Base-by-base conservation (phyloP, 129 eudicot genomes). In the Chrysanthemum lavandulifolium region DNA sequence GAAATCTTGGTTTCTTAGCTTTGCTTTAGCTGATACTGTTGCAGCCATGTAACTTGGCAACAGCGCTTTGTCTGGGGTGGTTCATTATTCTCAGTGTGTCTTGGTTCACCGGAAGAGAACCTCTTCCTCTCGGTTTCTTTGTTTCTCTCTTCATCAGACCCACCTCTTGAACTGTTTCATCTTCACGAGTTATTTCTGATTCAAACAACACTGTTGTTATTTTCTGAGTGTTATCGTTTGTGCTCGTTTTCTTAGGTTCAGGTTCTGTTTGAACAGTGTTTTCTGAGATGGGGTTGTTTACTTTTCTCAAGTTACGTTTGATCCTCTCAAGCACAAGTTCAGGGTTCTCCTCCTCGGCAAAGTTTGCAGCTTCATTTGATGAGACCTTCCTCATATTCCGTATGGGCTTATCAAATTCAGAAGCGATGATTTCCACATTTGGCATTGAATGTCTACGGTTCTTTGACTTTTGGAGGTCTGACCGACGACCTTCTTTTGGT, bases 21-120 rank as follows among this genome's bases (percentile, higher is more conserved):
- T 87, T 13, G 94, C 94, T 83, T 87, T 84, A 19, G 94, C 86
- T 40, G 94, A 84, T 58, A 81, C 71, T 9, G 94, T 87, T 61
- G 76, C 77, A 36, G 86, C 86, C 94, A 87, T 87, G 71, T 87
- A 87, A 68, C 89, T 80, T 19, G 94, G 94, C 31, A 87, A 68
- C 13, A 76, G n/a, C 63, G 73, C 57, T 62, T 76, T 49, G 66
- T 82, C 75, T 78, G 77, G 15, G 25, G 40, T 51, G 74, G 76
- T 67, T 76, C 80, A 13, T 76, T 57, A 47, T 70, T 69, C 66
- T 82, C 78, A 67, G 25, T 29, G 12, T 19, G 73, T 74, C 84
- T 70, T 74, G 82, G 54, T 86, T 83, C 23, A 73, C 76, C 2
- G 84, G 86, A 27, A 78, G 67, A 50, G 84, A 71, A 64, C 57